Evolutionary conservation across 1,284 basidiomycete genomes (phyloP).

Genomic region (Xerocomus cyaneibrunnescens): DNA sequence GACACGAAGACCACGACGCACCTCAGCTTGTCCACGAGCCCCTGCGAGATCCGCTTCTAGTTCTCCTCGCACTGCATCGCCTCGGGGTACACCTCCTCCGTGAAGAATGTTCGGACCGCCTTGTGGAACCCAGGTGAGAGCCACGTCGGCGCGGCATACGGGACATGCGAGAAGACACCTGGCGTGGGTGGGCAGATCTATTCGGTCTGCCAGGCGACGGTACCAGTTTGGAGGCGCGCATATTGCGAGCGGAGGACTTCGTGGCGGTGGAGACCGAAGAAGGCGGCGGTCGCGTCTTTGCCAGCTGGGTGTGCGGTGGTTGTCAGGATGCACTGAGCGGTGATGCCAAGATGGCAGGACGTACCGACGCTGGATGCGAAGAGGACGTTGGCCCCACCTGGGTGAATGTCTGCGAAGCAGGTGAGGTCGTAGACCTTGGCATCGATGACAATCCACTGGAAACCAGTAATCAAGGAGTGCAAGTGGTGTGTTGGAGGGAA

Average conservation of each 20-base stretch:
- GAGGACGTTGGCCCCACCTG: conserved; percentile 77
- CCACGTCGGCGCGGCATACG: conserved; percentile 74
- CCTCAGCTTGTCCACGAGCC: conserved; percentile 75
- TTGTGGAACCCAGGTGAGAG: conserved; percentile 53
- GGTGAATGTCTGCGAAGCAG: conserved; percentile 78
- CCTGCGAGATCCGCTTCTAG: no score
- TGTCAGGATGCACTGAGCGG: no score
- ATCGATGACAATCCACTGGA: conserved; percentile 83
- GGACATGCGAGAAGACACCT: no score
- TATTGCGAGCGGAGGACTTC: conserved; percentile 71
- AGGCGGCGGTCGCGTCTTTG: conserved; percentile 69
- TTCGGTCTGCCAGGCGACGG: conserved; percentile 55
- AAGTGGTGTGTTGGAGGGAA: no score
- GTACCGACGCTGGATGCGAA: conserved; percentile 70
- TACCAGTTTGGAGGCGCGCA: conserved; percentile 56
- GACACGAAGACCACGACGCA: no score
- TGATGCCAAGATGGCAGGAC: conserved; percentile 26
- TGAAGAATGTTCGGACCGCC: conserved; percentile 44
- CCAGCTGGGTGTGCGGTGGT: no score
- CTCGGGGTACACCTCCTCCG: conserved; percentile 47
- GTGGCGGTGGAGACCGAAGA: conserved; percentile 70
- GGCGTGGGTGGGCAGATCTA: no score
- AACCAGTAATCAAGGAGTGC: no score
- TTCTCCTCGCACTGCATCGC: no score
- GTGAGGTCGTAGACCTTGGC: conserved; percentile 80